Base-by-base conservation (phyloP, 2,329 filamentous ascomycete genomes). In the Ceratocystis cacaofunesta region DNA sequence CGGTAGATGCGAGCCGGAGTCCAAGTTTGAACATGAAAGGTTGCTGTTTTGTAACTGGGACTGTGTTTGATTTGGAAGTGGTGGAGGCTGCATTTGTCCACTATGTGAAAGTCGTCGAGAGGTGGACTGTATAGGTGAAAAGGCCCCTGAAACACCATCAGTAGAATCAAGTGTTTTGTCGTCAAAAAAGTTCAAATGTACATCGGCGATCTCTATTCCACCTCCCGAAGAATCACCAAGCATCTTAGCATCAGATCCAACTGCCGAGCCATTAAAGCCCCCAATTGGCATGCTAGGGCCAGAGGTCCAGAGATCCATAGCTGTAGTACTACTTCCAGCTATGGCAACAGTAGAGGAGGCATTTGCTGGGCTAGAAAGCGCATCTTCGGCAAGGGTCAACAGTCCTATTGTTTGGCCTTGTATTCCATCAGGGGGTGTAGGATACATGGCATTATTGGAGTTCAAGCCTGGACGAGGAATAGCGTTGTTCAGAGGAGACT, bases 151-250 rank as follows among this genome's bases (percentile, higher is more conserved):
- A 22, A 63, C 12, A 17, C 63, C 19, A 61, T 64, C 65, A 36
- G 19, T 43, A 8, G 48, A 36, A 55, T 58, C 52, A 4, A 58
- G 28, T 32, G 52, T 17, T 22, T 64, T 64, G 10, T 87, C 85
- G 70, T 92, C 88, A 70, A 92, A 92, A 73, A 92, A 92, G 72
- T 83, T 89, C 72, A 92, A 92, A 71, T 94, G 89, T 5, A 85
- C 88, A 70, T 94, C 89, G 0, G 87, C 91, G n/a, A 92, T 80
- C 69, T 85, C 83, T 68, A 89, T 90, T 69, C 87, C 82, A 69
- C 89, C 86, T 7, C 81, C 48, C 19, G 64, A 36, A 15, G 41
- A 30, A 25, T 62, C 58, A 5, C 5, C 32, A 58, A 62, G 10
- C 4, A 57, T 28, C 32, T 32, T 62, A 32, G 7, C 32, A 22